Base-by-base conservation (phyloP, 257 asterid genomes). In the Avicennia marina region DNA sequence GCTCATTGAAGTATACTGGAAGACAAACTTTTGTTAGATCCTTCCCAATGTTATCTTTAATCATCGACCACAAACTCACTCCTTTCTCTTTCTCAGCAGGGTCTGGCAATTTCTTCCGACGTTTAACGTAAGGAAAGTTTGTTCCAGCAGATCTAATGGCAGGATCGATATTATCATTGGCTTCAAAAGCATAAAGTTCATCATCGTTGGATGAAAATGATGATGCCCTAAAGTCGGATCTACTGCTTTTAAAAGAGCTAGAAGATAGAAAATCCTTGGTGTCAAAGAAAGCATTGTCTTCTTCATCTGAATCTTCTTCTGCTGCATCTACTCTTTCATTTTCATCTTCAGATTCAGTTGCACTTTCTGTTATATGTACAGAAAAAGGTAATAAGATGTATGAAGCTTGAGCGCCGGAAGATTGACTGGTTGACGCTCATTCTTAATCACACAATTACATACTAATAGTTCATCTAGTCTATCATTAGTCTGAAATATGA, bases 1-100 rank as follows among this genome's bases (percentile, higher is more conserved):
- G 97, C 74, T 93, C 98, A 45, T 93, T 93, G 80, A 93, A 93
- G 87, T 80, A 93, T 43, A 93, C 97, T 1, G 98, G 98, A 53
- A 86, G 94, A 47, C 98, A 93, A 4, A 93, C 98, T 88, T 83
- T 85, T 6, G 98, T 86, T 22, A 93, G 95, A 73, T 93, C 98
- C 83, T 84, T 93, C 78, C 95, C 95, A 4, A 93, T 86, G 73
- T 89, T 93, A 68, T 89, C 97, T 69, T 89, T 93, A 63, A 89
- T 93, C 97, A 93, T 93, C 1, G 97, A 93, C 97, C 98, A 93
- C 63, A 93, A 75, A 68, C 95, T 93, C 75, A 86, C 97, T 60
- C 94, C 95, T 78, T 86, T 89, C 76, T 93, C 96, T 68, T 83
- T 88, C 77, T 91, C 95, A 75, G 72, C 75, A 45, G 98, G 96